Percentiles rank a stretch among this genome's conserved stretches.
phyloP scores from a whole-genome alignment of 352 stramenopile genomes.

The Pythium sukuiense region DNA sequence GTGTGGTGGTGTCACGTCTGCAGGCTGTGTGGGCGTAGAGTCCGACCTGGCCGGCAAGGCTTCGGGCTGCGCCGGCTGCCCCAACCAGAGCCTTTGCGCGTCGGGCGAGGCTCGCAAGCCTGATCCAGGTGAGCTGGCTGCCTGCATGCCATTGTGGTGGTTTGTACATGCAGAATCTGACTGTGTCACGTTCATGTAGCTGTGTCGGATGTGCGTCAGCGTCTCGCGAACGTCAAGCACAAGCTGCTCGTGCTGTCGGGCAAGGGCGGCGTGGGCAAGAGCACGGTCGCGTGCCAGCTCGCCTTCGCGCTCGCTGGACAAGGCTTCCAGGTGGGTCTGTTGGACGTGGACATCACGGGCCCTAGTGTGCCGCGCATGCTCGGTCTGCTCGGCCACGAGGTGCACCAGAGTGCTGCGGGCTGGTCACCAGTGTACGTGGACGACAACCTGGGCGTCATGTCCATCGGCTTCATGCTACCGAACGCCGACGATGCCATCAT shows the following conservation, averaged over 20 bases:
- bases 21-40: conserved; percentile 93
- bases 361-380: conserved; percentile 98
- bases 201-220: conserved; percentile 88
- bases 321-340: conserved; percentile 95
- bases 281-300: conserved; percentile 97
- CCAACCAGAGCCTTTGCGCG: conserved; percentile 96
- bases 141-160: neutral
- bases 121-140: conserved; percentile 56
- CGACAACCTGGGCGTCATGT: conserved; percentile 99
- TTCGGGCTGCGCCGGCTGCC: conserved; percentile 95
- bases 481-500: conserved; percentile 98
- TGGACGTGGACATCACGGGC: conserved; percentile 99
- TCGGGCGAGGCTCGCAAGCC: conserved; percentile 88
- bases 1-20: neutral
- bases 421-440: conserved; percentile 99
- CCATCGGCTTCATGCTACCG: conserved; percentile 98
- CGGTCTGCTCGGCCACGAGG: conserved; percentile 88
- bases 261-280: conserved; percentile 99
- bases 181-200: conserved; percentile 14
- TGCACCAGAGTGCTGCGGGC: conserved; percentile 97
- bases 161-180: neutral
- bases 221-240: conserved; percentile 89
- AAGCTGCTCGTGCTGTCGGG: conserved; percentile 99
- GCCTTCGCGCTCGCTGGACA: conserved; percentile 94
- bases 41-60: conserved; percentile 95